A percentile compares a stretch with the other conserved stretches of the same genome.
Conservation (phyloP, 192 early-diverging fungal species). For the Mortierella claussenii region DNA sequence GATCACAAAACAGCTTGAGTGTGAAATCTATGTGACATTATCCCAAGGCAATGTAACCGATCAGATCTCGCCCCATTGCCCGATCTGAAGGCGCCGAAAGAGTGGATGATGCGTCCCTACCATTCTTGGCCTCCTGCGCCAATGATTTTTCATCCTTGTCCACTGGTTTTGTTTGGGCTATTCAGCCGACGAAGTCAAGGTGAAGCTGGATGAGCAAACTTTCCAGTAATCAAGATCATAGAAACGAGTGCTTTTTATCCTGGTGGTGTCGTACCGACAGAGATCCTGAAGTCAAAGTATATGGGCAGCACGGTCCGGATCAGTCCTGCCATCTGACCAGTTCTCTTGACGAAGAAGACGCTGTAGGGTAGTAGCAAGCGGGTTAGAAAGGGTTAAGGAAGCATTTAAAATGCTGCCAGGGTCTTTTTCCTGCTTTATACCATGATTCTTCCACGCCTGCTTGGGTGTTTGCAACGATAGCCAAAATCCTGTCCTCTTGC, state of each 20-base stretch:
- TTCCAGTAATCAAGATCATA: background rate
- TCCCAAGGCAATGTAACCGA: too few species aligned
- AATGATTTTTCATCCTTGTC: conserved; percentile 41
- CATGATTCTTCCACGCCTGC: conserved; percentile 48
- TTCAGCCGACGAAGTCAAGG: background rate
- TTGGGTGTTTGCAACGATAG: conserved; percentile 45
- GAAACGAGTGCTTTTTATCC: background rate
- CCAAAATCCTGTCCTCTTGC: conserved; percentile 37
- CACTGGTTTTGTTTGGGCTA: conserved; percentile 46
- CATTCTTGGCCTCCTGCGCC: conserved; percentile 30
- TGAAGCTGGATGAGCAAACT: background rate
- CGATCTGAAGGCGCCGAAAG: too few species aligned
- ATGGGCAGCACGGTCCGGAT: conserved; percentile 31
- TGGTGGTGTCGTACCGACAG: conserved; percentile 27
- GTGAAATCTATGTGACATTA: conserved; percentile 43
- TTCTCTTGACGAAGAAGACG: conserved; percentile 42
- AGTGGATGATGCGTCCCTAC: too few species aligned
- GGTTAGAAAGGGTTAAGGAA: background rate
- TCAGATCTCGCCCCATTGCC: too few species aligned
- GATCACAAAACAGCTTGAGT: conserved; percentile 40
- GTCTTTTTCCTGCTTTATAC: conserved; percentile 1
- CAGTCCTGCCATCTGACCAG: conserved; percentile 29
- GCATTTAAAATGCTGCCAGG: background rate
- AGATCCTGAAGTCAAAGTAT: conserved; percentile 49
- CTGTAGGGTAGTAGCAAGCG: background rate